Evolutionary conservation across 2,329 filamentous ascomycete genomes (phyloP).

Genomic region (Sporothrix variecibatus): DNA sequence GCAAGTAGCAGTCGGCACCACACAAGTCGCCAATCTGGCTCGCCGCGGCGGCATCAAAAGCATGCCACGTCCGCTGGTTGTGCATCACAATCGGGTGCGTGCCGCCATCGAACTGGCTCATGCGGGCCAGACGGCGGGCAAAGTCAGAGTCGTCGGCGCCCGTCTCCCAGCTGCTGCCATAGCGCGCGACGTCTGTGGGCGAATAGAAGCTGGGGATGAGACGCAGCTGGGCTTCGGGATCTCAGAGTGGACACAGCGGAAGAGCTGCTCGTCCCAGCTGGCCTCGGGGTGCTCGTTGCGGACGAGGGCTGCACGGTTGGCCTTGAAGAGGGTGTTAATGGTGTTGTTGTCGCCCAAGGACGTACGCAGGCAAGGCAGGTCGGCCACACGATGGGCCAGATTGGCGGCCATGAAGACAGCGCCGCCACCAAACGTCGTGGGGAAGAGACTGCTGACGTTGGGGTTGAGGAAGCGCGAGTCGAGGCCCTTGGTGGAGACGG

Average conservation of each 20-base stretch:
- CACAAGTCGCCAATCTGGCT: slow-evolving; percentile 47
- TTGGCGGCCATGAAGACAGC: slow-evolving; percentile 46
- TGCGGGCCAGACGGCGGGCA: slow-evolving; percentile 30
- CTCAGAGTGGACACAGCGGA: slow-evolving; percentile 43
- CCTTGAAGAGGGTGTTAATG: slow-evolving; percentile 23
- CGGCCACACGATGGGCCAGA: slow-evolving; percentile 40
- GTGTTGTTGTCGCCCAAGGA: slow-evolving; percentile 18
- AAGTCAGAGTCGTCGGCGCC: neutral
- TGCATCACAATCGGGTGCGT: slow-evolving; percentile 46
- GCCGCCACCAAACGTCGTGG: slow-evolving; percentile 48
- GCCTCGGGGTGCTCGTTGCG: slow-evolving; percentile 31
- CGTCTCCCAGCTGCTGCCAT: slow-evolving; percentile 35
- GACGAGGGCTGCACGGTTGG: neutral
- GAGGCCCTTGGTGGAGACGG: neutral
- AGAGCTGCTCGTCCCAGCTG: slow-evolving; percentile 46
- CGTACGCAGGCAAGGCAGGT: slow-evolving; percentile 42
- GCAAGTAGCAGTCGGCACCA: slow-evolving; percentile 51
- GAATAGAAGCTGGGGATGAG: slow-evolving; percentile 48
- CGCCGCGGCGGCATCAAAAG: slow-evolving; percentile 44
- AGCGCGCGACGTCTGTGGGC: slow-evolving; percentile 40
- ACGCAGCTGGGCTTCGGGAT: slow-evolving; percentile 42
- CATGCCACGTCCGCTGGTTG: slow-evolving; percentile 43
- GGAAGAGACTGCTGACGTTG: slow-evolving; percentile 24
- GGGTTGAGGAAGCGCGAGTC: slow-evolving; percentile 1
- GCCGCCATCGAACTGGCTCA: slow-evolving; percentile 41